These are phyloP conservation scores for Candida easanensis DNA, from an alignment of 805 yeast species.

Conservation along the genomic window DNA sequence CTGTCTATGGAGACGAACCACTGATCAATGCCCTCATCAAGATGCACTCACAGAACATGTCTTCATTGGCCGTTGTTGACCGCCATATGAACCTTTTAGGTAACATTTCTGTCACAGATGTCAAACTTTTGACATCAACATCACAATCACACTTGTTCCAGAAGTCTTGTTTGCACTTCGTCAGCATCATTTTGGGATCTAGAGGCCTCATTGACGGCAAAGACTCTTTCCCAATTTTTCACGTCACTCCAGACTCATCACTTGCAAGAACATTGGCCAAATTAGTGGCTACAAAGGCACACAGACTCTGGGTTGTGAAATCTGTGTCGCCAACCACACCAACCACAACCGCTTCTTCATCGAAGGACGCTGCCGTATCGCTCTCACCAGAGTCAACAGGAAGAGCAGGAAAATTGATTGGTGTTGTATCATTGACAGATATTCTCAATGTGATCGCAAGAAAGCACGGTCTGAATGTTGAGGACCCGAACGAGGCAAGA, in stretches of 20 bases:
- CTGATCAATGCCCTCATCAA: slow-evolving; percentile 81
- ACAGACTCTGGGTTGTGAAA: slow-evolving; percentile 82
- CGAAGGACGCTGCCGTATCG: slow-evolving; percentile 16
- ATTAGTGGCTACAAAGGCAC: slow-evolving; percentile 91
- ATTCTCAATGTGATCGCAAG: slow-evolving; percentile 78
- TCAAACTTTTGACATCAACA: slow-evolving; percentile 79
- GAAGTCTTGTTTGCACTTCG: slow-evolving; percentile 82
- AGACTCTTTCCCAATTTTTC: slow-evolving; percentile 95
- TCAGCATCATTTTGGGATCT: slow-evolving; percentile 78
- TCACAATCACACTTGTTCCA: slow-evolving; percentile 82
- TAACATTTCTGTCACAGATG: slow-evolving; percentile 93
- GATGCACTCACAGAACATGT: slow-evolving; percentile 82
- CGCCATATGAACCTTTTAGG: slow-evolving; percentile 73
- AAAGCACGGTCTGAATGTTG: slow-evolving; percentile 56
- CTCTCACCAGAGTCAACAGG: slow-evolving; percentile 41
- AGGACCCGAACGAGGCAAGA: slow-evolving; percentile 86
- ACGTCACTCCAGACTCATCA: slow-evolving; percentile 76
- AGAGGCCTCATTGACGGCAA: slow-evolving; percentile 93
- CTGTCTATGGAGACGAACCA: slow-evolving; percentile 83
- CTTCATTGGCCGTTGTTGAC: slow-evolving; percentile 93
- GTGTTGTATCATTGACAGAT: slow-evolving; percentile 91
- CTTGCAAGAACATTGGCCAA: slow-evolving; percentile 90
- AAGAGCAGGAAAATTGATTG: slow-evolving; percentile 77
- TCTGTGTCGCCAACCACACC: slow-evolving; percentile 34
- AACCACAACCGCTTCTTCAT: slow-evolving; percentile 9